Evolutionary conservation across 352 stramenopile genomes (phyloP), one percentile per base, ranked within the genome.

Genomic region (Phytophthora pisi): DNA sequence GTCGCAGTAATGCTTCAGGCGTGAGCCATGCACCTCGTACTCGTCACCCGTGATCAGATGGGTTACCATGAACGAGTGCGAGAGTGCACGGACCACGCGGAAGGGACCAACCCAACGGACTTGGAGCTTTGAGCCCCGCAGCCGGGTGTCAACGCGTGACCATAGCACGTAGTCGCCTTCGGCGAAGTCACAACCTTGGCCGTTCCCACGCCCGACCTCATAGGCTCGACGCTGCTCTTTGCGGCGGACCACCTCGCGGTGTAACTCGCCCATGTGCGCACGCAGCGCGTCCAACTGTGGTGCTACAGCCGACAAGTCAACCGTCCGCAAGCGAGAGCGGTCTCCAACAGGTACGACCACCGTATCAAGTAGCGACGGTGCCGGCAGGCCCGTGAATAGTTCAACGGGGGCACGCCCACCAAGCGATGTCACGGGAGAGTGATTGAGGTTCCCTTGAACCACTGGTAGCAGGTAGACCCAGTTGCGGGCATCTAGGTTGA

Each of bases 1-100:
- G 43, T 23, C 43, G 43, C 43, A 50, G 30, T 51, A 60, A 23
- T 55, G 59, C 13, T 66, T 66, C 0, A 51, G 20, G 4, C 30
- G n/a, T 16, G 51, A 56, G 2, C 50, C 28, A 7, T 61, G 31
- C 1, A 66, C 60, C 1, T 61, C 20, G 13, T 45, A 61, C 11
- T 34, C 13, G 0, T 30, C 7, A 2, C 31, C 40, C 2, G 61
- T 64, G 0, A 68, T 0, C 6, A 64, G 28, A 8, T 68, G 61
- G 0, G n/a, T 5, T 34, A 63, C 52, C 8, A 68, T 46, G n/a
- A 49, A 63, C 15, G 53, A 58, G 8, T 64, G 3, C 0, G 45
- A 24, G 5, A 62, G 24, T 1, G 46, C 20, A 0, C 42, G 42
- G 9, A 51, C n/a, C 11, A 50, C 43, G n/a, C 43, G 43, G n/a